Conservation (phyloP, 83 land plant genomes). For the Picea abies region DNA sequence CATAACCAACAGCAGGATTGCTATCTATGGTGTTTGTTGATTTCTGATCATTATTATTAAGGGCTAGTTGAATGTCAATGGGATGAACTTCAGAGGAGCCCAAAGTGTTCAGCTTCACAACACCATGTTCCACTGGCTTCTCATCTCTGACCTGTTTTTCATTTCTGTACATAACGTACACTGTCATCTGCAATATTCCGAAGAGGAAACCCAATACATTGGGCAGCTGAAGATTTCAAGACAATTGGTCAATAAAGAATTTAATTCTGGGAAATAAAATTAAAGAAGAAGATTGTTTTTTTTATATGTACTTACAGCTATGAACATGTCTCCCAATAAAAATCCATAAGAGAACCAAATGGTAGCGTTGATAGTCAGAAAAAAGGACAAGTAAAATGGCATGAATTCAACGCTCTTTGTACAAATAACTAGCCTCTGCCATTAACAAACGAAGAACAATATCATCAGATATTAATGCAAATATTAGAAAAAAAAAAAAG, state of each 20-base stretch:
- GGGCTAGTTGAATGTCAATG: conserved; percentile 4
- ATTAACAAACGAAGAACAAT: neutral
- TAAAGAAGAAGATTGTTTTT: neutral
- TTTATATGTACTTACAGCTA: conserved; percentile 34
- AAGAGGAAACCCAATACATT: conserved; percentile 53
- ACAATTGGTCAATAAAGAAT: too few species aligned
- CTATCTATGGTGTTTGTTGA: neutral
- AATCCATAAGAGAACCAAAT: conserved; percentile 50
- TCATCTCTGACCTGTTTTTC: conserved; percentile 3
- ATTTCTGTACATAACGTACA: conserved; percentile 39
- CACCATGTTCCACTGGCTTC: neutral
- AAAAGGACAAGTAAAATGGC: conserved; percentile 48
- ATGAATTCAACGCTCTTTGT: conserved; percentile 57
- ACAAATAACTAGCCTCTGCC: conserved; percentile 30
- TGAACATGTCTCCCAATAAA: conserved; percentile 25
- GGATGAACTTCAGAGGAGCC: conserved; percentile 15
- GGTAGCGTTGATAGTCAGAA: conserved; percentile 42
- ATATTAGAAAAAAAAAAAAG: too few species aligned
- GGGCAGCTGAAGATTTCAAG: conserved; percentile 36
- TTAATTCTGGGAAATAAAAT: neutral
- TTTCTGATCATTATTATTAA: neutral
- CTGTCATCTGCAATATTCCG: conserved; percentile 43
- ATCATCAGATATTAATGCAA: neutral
- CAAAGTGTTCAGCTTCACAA: neutral
- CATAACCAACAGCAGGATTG: neutral